Evolutionary conservation across 2,329 filamentous ascomycete genomes (phyloP).

Genomic region (Talaromyces sp.): DNA sequence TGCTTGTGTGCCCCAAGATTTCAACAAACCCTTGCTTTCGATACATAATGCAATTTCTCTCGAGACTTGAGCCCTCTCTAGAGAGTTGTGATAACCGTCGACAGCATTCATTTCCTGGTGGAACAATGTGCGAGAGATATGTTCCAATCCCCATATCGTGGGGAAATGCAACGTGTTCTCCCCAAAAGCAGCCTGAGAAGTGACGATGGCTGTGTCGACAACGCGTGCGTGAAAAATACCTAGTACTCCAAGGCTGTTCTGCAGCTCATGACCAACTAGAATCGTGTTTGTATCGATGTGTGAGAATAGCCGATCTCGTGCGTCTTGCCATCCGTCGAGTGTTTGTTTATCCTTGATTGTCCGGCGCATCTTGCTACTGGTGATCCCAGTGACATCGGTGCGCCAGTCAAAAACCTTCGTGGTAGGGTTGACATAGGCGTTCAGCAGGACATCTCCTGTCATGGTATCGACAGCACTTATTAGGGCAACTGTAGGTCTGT

Average conservation of each 20-base stretch:
- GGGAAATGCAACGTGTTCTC: slow-evolving; percentile 3
- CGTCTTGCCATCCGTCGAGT: slow-evolving; percentile 39
- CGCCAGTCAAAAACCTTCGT: slow-evolving; percentile 32
- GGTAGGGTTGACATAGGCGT: slow-evolving; percentile 37
- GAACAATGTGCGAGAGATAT: background rate
- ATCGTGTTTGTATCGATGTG: slow-evolving; percentile 42
- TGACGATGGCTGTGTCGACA: slow-evolving; percentile 43
- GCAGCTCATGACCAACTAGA: slow-evolving; percentile 44
- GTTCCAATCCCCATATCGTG: background rate
- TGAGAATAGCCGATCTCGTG: slow-evolving; percentile 38
- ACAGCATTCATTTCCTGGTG: slow-evolving; percentile 2
- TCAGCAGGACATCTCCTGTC: slow-evolving; percentile 42
- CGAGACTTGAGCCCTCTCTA: background rate
- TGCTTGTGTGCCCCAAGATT: slow-evolving; percentile 25
- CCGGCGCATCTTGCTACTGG: slow-evolving; percentile 20
- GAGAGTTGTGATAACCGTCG: slow-evolving; percentile 32
- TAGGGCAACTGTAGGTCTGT: slow-evolving; percentile 27
- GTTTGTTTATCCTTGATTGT: slow-evolving; percentile 26
- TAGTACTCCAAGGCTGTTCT: slow-evolving; percentile 42
- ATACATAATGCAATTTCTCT: background rate
- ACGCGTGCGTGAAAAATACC: slow-evolving; percentile 38
- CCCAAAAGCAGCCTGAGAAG: slow-evolving; percentile 24
- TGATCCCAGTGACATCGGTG: slow-evolving; percentile 37
- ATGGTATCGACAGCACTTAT: slow-evolving; percentile 42
- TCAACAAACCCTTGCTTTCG: background rate